Base-by-base conservation (phyloP, 2,329 filamentous ascomycete species). In the Coniochaeta prunicola region DNA sequence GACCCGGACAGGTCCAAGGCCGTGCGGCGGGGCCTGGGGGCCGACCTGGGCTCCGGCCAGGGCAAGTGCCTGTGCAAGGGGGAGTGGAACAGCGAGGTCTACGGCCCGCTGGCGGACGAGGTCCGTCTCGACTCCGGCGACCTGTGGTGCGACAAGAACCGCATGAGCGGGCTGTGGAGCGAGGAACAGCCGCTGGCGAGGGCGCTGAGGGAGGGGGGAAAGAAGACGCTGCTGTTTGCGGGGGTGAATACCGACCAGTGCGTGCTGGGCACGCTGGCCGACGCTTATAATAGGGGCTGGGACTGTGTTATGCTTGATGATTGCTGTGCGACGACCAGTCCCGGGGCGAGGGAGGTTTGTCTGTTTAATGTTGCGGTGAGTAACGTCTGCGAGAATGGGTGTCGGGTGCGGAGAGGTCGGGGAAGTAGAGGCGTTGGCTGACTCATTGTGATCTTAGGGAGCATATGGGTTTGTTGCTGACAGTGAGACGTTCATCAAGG, bases 211-310 rank as follows among this genome's bases (percentile, higher is more conserved):
- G 34, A 28, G 42, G 62, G 73, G 54, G 71, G 72, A 0, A 76
- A 75, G 59, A 75, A 63, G 50, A 85, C 81, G 5, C 65, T 85
- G 50, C 64, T 86, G 21, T 84, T 86, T 62, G 71, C 79, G 1
- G 83, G 83, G 0, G 82, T 85, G 13, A 86, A 86, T 64, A 84
- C 82, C 2, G 82, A 86, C 68, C 82, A 85, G 66, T 85, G 83
- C 65, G 82, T 86, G 8, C 73, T 79, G 24, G 80, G 80, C 1
- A 84, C 80, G 15, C 69, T 85, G 59, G 72, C 75, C 55, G 81
- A 86, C 70, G 80, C 78, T 2, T 82, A 80, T 63, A 79, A 76
- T 63, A 76, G 75, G 61, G 82, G 83, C 0, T 84, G 77, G 69
- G 80, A 84, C 64, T 81, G 79, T 63, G 69, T 86, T 24, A 65